Base-by-base conservation (phyloP, 257 asterid genomes). In the Rhazya stricta region DNA sequence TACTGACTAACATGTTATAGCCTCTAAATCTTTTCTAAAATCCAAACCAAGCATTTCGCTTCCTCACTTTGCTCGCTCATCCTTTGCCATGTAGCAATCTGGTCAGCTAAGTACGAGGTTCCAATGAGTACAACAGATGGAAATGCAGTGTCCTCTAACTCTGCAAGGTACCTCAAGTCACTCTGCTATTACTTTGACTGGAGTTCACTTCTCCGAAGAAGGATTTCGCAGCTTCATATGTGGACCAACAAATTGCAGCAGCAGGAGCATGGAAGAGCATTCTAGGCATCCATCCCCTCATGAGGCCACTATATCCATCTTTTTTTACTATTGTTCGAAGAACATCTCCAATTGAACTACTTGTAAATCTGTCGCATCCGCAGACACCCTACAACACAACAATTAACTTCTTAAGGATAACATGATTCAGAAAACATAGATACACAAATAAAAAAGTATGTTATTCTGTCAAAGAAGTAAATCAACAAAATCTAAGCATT, bases 221-320 rank as follows among this genome's bases (percentile, higher is more conserved):
- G 73, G 84, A 23, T 86, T 95, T 95, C 13, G 86, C 87, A 72
- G 99, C 92, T 89, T 95, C 99, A 62, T 95, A 92, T 0, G 96
- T 95, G 13, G 99, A 95, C 98, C 99, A 95, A 85, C 97, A 91
- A 80, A 95, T 91, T 27, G 99, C 99, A 74, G 99, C 98, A 37
- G 99, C 99, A 21, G 98, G 99, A 71, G 99, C 97, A 79, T 95
- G 99, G 88, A 95, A 95, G 73, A 95, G 96, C 98, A 90, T 89
- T 83, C 99, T 85, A 23, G 99, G 99, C 79, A 81, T 76, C 99
- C 98, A 95, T 10, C 99, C 99, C 82, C 99, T 88, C 85, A 91
- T 70, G 39, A 95, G 98, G 42, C 97, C 99, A 27, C 85, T 78
- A 73, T 90, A 92, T 56, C 99, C 99, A 30, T 95, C 98, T 84